These are phyloP conservation scores for Sporothrix inflata DNA, from an alignment of 2,329 filamentous ascomycete genomes.

Conservation along the genomic window DNA sequence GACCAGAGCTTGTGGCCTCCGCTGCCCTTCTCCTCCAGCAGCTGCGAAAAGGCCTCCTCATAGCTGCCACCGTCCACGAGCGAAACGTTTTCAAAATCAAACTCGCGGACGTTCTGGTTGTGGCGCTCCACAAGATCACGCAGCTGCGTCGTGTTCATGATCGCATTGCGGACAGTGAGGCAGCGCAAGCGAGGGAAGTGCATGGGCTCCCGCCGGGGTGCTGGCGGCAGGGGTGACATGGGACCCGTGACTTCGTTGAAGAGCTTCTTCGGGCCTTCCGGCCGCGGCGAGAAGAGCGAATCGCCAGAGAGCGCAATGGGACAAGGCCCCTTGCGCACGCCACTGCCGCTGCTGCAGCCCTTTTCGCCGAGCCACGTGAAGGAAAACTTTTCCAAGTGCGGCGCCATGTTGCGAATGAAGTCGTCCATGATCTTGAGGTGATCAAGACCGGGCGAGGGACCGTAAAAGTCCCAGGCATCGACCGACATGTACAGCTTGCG, in stretches of 20 bases:
- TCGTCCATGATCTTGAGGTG: constrained; percentile 80
- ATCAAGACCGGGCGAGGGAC: constrained; percentile 63
- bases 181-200: constrained; percentile 69
- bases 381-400: constrained; percentile 67
- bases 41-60: constrained; percentile 78
- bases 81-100: constrained; percentile 77
- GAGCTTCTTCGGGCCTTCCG: constrained; percentile 58
- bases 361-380: constrained; percentile 72
- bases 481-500: constrained; percentile 72
- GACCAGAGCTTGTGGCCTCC: constrained; percentile 49
- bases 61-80: constrained; percentile 71
- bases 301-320: constrained; percentile 73
- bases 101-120: constrained; percentile 69
- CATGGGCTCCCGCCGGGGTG: constrained; percentile 57
- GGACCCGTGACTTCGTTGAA: constrained; percentile 67
- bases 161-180: constrained; percentile 72
- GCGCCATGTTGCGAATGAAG: constrained; percentile 73
- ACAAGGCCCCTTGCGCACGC: constrained; percentile 65
- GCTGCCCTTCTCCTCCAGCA: constrained; percentile 56
- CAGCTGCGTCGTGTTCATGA: constrained; percentile 72
- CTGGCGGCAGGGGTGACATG: constrained; percentile 64
- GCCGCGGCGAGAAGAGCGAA: constrained; percentile 65
- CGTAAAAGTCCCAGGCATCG: constrained; percentile 69
- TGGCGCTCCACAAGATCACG: constrained; percentile 69
- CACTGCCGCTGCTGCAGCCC: constrained; percentile 4